Evolutionary conservation across 306 rosid species (phyloP).

Genomic region (Psophocarpus tetragonolobus): DNA sequence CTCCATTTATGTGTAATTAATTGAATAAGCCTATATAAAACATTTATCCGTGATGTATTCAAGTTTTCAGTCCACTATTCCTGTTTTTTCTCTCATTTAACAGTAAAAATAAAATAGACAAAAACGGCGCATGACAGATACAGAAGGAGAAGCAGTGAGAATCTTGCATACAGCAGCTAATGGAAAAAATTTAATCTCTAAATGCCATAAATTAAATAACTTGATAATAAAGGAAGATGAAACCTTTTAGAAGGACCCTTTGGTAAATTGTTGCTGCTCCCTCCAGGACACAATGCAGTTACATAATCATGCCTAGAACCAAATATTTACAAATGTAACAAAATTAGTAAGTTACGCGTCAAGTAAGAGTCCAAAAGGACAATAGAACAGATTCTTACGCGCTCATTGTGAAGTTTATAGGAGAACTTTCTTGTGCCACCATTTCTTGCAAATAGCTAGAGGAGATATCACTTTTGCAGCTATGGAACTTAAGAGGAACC

Average conservation of each 20-base stretch:
- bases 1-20: too few relatives aligned
- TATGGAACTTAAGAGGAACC: slow-evolving; percentile 87
- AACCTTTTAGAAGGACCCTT: slow-evolving; percentile 74
- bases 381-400: slow-evolving; percentile 52
- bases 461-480: slow-evolving; percentile 71
- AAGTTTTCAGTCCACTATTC: too few relatives aligned
- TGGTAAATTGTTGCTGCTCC: slow-evolving; percentile 41
- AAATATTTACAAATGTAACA: slow-evolving; percentile 31
- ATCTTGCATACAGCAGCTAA: slow-evolving; percentile 25
- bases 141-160: not conserved
- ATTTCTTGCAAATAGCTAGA: slow-evolving; percentile 67
- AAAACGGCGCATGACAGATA: not conserved
- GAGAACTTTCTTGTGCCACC: slow-evolving; percentile 57
- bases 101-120: not conserved
- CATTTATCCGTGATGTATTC: too few relatives aligned
- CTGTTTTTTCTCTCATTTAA: too few relatives aligned
- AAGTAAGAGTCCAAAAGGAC: slow-evolving; percentile 10
- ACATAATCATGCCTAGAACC: slow-evolving; percentile 71
- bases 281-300: slow-evolving; percentile 71
- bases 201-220: slow-evolving; percentile 5
- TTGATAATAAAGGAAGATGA: slow-evolving; percentile 16
- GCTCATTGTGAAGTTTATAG: slow-evolving; percentile 69
- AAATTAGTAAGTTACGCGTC: not conserved
- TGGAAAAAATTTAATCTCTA: not conserved
- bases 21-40: too few relatives aligned